Percentiles rank a stretch among this genome's conserved stretches.
These are phyloP conservation scores for Neurospora sp. DNA, from an alignment of 495 filamentous ascomycete species.

Conservation along the genomic window DNA sequence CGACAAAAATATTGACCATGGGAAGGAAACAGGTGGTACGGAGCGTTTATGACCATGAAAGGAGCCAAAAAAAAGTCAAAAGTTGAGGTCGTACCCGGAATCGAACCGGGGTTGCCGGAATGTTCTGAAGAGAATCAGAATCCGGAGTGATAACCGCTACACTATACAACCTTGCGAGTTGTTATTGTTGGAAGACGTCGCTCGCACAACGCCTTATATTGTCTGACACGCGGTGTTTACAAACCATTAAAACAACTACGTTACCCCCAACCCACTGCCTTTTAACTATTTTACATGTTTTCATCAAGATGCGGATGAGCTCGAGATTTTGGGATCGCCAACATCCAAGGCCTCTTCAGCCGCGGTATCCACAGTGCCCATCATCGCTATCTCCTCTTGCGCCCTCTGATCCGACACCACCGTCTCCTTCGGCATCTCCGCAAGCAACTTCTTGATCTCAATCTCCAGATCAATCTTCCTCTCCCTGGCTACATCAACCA, in stretches of 20 bases:
- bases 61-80: neutral
- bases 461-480: conserved; percentile 16
- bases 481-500: conserved; percentile 29
- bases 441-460: conserved; percentile 7
- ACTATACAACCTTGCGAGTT: neutral
- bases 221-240: neutral
- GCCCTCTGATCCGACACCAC: neutral
- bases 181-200: neutral
- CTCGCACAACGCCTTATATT: neutral
- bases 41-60: neutral
- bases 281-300: neutral
- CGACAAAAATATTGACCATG: neutral
- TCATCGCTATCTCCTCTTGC: neutral
- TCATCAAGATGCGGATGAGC: neutral
- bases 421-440: neutral
- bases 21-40: neutral
- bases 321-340: neutral
- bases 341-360: neutral
- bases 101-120: conserved; percentile 25
- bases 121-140: neutral
- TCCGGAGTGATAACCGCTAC: neutral
- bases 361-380: neutral
- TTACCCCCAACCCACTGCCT: neutral
- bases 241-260: neutral
- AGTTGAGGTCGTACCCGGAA: conserved; percentile 22